Conservation (phyloP, 768 basidiomycete species). For the Auriscalpium vulgare region DNA sequence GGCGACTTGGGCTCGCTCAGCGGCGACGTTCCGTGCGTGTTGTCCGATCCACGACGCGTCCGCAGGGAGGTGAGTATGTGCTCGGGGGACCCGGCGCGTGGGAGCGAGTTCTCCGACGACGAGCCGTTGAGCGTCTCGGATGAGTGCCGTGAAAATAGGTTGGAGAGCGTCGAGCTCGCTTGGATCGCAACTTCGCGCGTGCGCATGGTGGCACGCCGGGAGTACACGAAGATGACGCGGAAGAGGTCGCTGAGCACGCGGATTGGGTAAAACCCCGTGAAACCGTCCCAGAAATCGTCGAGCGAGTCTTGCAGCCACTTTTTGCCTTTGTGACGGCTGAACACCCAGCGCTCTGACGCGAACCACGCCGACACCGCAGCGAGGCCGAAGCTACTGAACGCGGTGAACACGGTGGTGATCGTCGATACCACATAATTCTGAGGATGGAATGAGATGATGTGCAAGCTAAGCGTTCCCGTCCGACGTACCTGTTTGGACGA, state of each 20-base stretch:
- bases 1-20: constrained; percentile 17
- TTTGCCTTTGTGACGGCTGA: constrained; percentile 50
- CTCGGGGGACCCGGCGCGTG: constrained; percentile 5
- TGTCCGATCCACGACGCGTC: constrained; percentile 11
- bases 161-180: constrained; percentile 3
- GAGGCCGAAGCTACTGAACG: constrained; percentile 65
- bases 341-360: constrained; percentile 61
- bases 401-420: constrained; percentile 70
- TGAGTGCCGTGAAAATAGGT: constrained; percentile 7
- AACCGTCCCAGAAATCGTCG: constrained; percentile 31
- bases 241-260: constrained; percentile 1
- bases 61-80: not conserved
- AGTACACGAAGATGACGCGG: not conserved
- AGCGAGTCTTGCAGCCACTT: constrained; percentile 64
- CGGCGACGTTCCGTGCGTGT: constrained; percentile 13
- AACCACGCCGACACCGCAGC: constrained; percentile 70
- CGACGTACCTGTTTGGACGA: constrained; percentile 55
- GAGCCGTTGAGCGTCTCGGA: not conserved
- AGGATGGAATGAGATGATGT: not conserved
- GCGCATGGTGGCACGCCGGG: not conserved
- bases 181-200: constrained; percentile 4
- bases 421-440: constrained; percentile 56
- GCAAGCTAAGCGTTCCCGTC: not conserved
- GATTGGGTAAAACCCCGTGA: constrained; percentile 8
- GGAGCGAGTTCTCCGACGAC: constrained; percentile 10